Base-by-base conservation (phyloP, 1,284 basidiomycete species). In the Irpex sp. region DNA sequence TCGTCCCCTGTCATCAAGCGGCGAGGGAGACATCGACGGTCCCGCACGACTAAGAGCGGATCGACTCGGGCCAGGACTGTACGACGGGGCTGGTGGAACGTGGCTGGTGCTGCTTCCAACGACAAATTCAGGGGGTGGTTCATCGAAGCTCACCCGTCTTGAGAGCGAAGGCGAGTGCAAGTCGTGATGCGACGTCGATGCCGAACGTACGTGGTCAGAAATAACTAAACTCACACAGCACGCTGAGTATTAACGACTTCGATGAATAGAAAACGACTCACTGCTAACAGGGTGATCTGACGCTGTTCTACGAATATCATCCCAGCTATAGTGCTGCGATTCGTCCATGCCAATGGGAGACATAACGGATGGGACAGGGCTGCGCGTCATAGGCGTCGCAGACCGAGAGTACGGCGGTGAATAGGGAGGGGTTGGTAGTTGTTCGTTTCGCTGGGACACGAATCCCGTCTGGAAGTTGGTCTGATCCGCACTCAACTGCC, bases 401-500 rank as follows among this genome's bases (percentile, higher is more conserved):
- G 67, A 62, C 1, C 68, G 69, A 2, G 71, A 66, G 63, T 73
- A 71, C 3, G 68, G 64, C 8, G 74, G 70, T 0, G 73, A 73
- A 63, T 77, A 73, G 8, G 76, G 75, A 3, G 71, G 76, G 5
- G 68, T 65, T 4, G 68, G 63, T n/a, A 64, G 60, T 4, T 69
- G 66, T 31, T 66, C 60, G 55, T 69, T 69, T 53, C 63, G 70
- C 47, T 76, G 74, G 3, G 67, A 58, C 11, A 75, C 67, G 59
- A 66, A 71, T 33, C 70, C 70, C 8, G 72, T 70, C 63, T 75
- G 74, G 60, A 70, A 74, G 58, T 68, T 64, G 0, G 71, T 69
- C 62, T 75, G 71, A 65, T 77, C 76, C n/a, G 73, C 71, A 63
- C 75, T 77, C 61, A 73, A 69, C 35, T 72, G 72, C 19, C 77